Evolutionary conservation across 441 rosid species (phyloP), one percentile per base, ranked within the genome.

Genomic region (Metrosideros polymorpha): DNA sequence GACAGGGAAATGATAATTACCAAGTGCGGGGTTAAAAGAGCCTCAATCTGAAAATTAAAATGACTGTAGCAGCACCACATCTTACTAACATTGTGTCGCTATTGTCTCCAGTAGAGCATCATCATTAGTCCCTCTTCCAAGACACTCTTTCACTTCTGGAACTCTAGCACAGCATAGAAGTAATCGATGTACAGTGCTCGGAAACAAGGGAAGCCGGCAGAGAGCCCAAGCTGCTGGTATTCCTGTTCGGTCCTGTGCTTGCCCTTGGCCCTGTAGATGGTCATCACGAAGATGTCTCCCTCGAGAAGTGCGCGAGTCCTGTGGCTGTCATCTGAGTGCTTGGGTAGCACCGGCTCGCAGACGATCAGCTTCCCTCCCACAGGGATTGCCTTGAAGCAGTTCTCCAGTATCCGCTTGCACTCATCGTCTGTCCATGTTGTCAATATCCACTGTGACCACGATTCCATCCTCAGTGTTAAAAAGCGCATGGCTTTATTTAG

Each of bases 241-340:
- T 96, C 96, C 85, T 92, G 90, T 88, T 93, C 94, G 1, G 97
- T 95, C 89, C 98, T 92, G 50, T 93, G 95, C 92, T 95, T 96
- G 39, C 99, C 97, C 88, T 93, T 93, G 83, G 95, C 89, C 88
- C 97, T 92, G 84, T 97, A 97, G 12, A 95, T 90, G 32, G 99
- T 94, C 98, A 97, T 97, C 25, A 94, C 93, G 55, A 95, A 95
- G 49, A 97, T 94, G 90, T 97, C 99, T 0, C 94, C 95, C 92
- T 92, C 94, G 8, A 97, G 91, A 50, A 97, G 93, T 27, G 99
- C 95, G 4, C 96, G 92, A 4, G 96, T 96, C 85, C 98, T 66
- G 45, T 92, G 95, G 84, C 97, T 94, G 15, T 94, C 93, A 51
- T 96, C 95, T 0, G 97, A 91, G 84, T 93, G 88, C 82, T 92